phyloP scores from a whole-genome alignment of 2,329 filamentous ascomycete genomes.

The Aquanectria penicillioides region DNA sequence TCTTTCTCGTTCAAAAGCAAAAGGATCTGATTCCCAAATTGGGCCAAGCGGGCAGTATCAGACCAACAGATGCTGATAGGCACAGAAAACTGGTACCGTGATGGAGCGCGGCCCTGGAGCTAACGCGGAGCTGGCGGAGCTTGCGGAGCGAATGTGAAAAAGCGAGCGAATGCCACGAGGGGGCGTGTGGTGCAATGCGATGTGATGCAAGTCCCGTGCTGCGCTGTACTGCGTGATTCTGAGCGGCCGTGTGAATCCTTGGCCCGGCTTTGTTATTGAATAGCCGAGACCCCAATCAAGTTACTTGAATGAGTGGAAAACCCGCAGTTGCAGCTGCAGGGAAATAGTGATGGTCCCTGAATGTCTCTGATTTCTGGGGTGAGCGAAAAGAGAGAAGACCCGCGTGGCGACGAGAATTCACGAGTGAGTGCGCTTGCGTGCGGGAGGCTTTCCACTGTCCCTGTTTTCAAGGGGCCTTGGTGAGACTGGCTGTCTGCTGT shows the following conservation, averaged over 20 bases:
- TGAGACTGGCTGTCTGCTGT: neutral
- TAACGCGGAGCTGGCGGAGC: slow-evolving; percentile 34
- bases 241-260: slow-evolving; percentile 4
- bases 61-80: slow-evolving; percentile 36
- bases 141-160: slow-evolving; percentile 30
- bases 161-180: slow-evolving; percentile 31
- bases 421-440: too few species aligned
- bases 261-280: slow-evolving; percentile 7
- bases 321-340: slow-evolving; percentile 8
- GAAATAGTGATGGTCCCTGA: slow-evolving; percentile 9
- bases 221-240: slow-evolving; percentile 6
- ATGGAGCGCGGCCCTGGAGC: slow-evolving; percentile 30
- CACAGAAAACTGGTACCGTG: slow-evolving; percentile 13
- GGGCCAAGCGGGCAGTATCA: slow-evolving; percentile 35
- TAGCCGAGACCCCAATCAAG: slow-evolving; percentile 7
- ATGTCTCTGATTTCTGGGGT: slow-evolving; percentile 14
- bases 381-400: slow-evolving; percentile 4
- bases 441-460: too few species aligned
- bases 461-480: neutral
- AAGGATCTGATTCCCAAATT: slow-evolving; percentile 25
- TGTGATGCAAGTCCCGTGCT: slow-evolving; percentile 18
- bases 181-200: slow-evolving; percentile 27
- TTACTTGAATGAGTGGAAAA: slow-evolving; percentile 8
- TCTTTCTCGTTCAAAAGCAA: slow-evolving; percentile 20
- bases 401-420: neutral